Evolutionary conservation across 2,329 filamentous ascomycete species (phyloP).

Genomic region (Cercospora sp.): DNA sequence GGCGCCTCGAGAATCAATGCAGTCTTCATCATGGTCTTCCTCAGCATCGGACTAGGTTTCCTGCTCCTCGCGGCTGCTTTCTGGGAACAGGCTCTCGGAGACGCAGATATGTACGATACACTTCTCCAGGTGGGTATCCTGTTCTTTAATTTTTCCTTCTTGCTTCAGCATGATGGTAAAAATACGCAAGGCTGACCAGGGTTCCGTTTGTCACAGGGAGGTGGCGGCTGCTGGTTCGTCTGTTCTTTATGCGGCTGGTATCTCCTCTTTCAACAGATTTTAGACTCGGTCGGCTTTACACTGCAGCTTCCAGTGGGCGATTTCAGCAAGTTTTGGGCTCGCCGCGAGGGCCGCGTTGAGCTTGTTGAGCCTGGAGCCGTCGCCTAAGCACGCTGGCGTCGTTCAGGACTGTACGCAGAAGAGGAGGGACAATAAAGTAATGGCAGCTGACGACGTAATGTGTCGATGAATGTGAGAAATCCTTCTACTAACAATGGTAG

Average conservation of each 20-base stretch:
- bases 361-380: not conserved
- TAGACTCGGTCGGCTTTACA: slow-evolving; percentile 17
- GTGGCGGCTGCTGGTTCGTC: slow-evolving; percentile 19
- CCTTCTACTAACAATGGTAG: not conserved
- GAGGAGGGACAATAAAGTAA: no score
- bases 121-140: slow-evolving; percentile 27
- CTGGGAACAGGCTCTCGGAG: slow-evolving; percentile 17
- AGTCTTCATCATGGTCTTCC: slow-evolving; percentile 21
- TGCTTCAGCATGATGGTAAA: no score
- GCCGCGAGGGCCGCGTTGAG: not conserved
- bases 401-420: no score
- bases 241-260: slow-evolving; percentile 24
- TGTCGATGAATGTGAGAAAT: not conserved
- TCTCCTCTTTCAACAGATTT: slow-evolving; percentile 42
- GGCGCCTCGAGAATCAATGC: slow-evolving; percentile 16
- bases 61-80: slow-evolving; percentile 14
- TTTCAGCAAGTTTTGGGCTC: slow-evolving; percentile 18
- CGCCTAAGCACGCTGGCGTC: no score
- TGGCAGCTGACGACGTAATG: not conserved
- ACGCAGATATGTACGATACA: slow-evolving; percentile 10
- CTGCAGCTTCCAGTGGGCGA: slow-evolving; percentile 24
- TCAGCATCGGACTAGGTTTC: slow-evolving; percentile 19
- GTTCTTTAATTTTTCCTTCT: no score
- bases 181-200: no score
- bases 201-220: no score